Evolutionary conservation across 1,284 basidiomycete genomes (phyloP).

Genomic region (Pterula multifida): DNA sequence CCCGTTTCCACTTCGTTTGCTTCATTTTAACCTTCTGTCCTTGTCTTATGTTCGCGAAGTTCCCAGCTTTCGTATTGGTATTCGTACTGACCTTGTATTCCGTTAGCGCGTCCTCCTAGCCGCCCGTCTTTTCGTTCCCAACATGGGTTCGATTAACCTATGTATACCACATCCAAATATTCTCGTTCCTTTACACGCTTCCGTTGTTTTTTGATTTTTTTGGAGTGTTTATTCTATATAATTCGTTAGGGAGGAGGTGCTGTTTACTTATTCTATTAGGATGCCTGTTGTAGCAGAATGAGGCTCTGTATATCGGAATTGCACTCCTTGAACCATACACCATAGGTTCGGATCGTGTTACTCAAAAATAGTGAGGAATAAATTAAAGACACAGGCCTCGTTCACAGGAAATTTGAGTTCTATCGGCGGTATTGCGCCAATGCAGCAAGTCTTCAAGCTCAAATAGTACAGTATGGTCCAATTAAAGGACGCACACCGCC

Average conservation of each 20-base stretch:
- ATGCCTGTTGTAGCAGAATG: too few species aligned
- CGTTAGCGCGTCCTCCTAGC: background rate
- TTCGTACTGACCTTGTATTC: background rate
- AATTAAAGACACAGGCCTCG: too few species aligned
- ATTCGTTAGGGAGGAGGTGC: background rate
- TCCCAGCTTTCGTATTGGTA: background rate
- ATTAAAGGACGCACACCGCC: too few species aligned
- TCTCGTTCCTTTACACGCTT: background rate
- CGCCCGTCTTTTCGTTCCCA: background rate
- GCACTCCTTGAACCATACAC: background rate
- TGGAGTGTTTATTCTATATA: background rate
- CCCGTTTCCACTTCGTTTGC: background rate
- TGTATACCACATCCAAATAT: background rate
- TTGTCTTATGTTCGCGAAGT: background rate
- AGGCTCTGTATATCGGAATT: background rate
- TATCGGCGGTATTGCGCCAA: too few species aligned
- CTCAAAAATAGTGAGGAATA: too few species aligned
- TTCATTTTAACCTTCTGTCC: background rate
- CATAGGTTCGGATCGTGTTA: too few species aligned
- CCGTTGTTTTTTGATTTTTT: too few species aligned
- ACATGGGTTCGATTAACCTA: background rate
- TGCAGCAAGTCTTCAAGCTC: too few species aligned
- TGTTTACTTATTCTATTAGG: background rate
- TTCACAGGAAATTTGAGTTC: too few species aligned
- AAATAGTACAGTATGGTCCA: too few species aligned